Evolutionary conservation across 148 eudicot genomes (phyloP).

Genomic region (Cornus kousa): DNA sequence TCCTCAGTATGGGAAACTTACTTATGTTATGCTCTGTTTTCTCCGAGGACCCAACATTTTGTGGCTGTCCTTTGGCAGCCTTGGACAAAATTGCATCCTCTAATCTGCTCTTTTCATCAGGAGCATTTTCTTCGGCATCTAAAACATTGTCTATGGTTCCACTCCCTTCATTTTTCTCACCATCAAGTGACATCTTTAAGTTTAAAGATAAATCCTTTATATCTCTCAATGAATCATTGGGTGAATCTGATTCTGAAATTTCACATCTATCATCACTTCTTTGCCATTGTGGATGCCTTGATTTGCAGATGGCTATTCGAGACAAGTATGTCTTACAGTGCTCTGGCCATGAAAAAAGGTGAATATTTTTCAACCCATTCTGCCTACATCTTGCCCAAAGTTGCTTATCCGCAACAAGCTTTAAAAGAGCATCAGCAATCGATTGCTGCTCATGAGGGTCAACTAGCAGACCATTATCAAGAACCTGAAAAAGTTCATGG

Average conservation of each 20-base stretch:
- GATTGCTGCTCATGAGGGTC: slow-evolving; percentile 96
- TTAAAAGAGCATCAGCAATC: slow-evolving; percentile 82
- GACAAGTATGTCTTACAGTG: slow-evolving; percentile 88
- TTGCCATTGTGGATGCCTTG: slow-evolving; percentile 92
- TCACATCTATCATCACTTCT: slow-evolving; percentile 57
- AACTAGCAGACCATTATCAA: slow-evolving; percentile 90
- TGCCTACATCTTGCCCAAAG: slow-evolving; percentile 88
- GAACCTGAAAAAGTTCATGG: slow-evolving; percentile 47
- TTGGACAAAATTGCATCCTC: slow-evolving; percentile 80
- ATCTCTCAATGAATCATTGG: slow-evolving; percentile 90
- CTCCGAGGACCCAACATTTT: slow-evolving; percentile 35
- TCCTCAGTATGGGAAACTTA: slow-evolving; percentile 73
- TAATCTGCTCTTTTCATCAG: slow-evolving; percentile 43
- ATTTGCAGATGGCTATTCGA: slow-evolving; percentile 72
- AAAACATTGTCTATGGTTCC: slow-evolving; percentile 31
- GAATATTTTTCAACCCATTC: slow-evolving; percentile 88
- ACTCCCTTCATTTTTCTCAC: slow-evolving; percentile 56
- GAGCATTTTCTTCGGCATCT: slow-evolving; percentile 33
- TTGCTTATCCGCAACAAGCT: slow-evolving; percentile 91
- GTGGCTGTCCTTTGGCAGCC: slow-evolving; percentile 43
- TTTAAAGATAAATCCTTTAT: slow-evolving; percentile 55
- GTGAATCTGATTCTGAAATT: slow-evolving; percentile 73
- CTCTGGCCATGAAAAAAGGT: slow-evolving; percentile 93
- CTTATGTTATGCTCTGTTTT: slow-evolving; percentile 45
- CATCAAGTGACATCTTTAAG: slow-evolving; percentile 84